Evolutionary conservation across 2,329 filamentous ascomycete genomes (phyloP).

Genomic region (Aureobasidium subglaciale): DNA sequence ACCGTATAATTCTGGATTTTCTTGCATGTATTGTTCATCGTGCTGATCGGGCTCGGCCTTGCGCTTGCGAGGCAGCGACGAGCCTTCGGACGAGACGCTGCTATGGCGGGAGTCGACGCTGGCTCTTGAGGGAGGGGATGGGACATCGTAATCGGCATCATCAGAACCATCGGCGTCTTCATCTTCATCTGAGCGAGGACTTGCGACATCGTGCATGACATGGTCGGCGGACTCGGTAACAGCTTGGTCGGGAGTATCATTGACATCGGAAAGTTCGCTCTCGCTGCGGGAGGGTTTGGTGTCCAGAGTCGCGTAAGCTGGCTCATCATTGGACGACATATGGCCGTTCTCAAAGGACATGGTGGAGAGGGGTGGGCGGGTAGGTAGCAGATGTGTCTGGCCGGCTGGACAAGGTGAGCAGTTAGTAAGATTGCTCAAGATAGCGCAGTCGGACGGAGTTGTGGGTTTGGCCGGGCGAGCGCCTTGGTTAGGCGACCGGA

Average conservation of each 20-base stretch:
- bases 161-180: conserved; percentile 46
- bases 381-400: conserved; percentile 57
- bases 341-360: conserved; percentile 63
- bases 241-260: conserved; percentile 42
- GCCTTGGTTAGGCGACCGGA: conserved; percentile 36
- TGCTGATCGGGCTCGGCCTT: conserved; percentile 63
- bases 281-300: conserved; percentile 54
- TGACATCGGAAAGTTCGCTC: conserved; percentile 68
- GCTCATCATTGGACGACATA: conserved; percentile 48
- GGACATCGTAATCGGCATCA: conserved; percentile 68
- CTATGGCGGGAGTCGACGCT: conserved; percentile 46
- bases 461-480: conserved; percentile 26
- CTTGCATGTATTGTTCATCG: conserved; percentile 74
- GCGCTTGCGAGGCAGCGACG: conserved; percentile 60
- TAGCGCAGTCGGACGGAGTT: conserved; percentile 23
- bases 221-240: conserved; percentile 30
- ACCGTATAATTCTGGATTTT: conserved; percentile 92
- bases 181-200: conserved; percentile 42
- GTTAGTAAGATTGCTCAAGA: conserved; percentile 34
- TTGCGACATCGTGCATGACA: conserved; percentile 39
- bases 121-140: conserved; percentile 36
- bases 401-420: conserved; percentile 42
- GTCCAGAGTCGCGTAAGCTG: conserved; percentile 33
- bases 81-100: conserved; percentile 64
- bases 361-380: conserved; percentile 40